Conservation (phyloP, 306 rosid genomes). For the barrel medic (Medicago truncatula) region DNA sequence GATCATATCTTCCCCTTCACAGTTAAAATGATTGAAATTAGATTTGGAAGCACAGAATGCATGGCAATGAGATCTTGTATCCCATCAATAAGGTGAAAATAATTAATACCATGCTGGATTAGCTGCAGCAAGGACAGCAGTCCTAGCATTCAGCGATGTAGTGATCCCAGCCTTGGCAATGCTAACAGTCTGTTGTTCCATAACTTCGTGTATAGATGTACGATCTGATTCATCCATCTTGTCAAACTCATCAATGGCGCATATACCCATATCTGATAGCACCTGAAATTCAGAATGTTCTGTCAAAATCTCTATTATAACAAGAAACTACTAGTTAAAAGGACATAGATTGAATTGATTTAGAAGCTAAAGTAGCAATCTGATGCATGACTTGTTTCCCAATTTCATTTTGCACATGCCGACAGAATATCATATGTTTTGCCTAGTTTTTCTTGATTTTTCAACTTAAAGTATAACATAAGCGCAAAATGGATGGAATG, state of each 20-base stretch:
- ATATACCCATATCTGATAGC: constrained; percentile 97
- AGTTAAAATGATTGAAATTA: constrained; percentile 39
- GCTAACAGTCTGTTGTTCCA: constrained; percentile 99
- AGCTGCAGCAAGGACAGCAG: constrained; percentile 99
- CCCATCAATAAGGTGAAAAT: constrained; percentile 31
- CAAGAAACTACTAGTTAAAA: constrained; percentile 30
- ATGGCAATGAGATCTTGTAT: constrained; percentile 19
- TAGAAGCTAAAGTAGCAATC: constrained; percentile 11
- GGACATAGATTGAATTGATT: constrained; percentile 15
- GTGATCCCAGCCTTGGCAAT: constrained; percentile 99
- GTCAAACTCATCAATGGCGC: constrained; percentile 97
- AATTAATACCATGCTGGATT: constrained; percentile 89
- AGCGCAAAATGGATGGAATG: constrained; percentile 21
- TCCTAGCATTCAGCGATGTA: constrained; percentile 96
- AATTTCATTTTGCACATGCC: constrained; percentile 19
- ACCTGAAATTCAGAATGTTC: constrained; percentile 63
- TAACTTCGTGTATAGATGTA: constrained; percentile 97
- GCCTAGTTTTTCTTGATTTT: constrained; percentile 19
- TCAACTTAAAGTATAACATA: constrained; percentile 12
- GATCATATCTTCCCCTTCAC: constrained; percentile 97
- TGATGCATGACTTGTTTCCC: constrained; percentile 16
- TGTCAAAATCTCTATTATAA: constrained; percentile 37
- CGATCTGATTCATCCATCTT: constrained; percentile 99
- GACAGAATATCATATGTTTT: constrained; percentile 6
- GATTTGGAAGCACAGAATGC: constrained; percentile 33